Evolutionary conservation across 1,284 basidiomycete genomes (phyloP).

Genomic region (Ustilago hordei): DNA sequence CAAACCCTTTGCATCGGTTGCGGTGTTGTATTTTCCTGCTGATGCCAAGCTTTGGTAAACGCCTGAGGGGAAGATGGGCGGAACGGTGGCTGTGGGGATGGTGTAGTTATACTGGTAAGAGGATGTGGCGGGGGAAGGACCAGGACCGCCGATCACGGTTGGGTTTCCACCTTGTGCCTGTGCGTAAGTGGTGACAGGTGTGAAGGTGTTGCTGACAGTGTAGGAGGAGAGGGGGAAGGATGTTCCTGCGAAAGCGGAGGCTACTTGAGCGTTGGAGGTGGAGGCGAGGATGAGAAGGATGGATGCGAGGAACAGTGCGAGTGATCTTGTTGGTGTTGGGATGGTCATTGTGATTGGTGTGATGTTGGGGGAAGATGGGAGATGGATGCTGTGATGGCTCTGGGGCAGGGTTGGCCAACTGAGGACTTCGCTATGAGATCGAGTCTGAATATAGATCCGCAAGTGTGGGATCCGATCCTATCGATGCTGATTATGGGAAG

Average conservation of each 20-base stretch:
- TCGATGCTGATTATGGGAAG: not conserved
- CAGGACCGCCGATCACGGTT: slow-evolving; percentile 51
- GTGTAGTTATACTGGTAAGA: slow-evolving; percentile 50
- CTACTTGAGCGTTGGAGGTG: slow-evolving; percentile 21
- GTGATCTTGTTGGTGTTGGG: slow-evolving; percentile 20
- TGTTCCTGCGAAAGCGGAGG: slow-evolving; percentile 38
- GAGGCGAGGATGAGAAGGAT: slow-evolving; percentile 22
- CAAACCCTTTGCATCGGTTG: slow-evolving; percentile 21
- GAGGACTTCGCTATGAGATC: too few relatives aligned
- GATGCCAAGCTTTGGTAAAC: slow-evolving; percentile 32
- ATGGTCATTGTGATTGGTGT: slow-evolving; percentile 9
- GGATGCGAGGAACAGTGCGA: slow-evolving; percentile 15
- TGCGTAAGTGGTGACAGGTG: slow-evolving; percentile 52
- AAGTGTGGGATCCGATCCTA: not conserved
- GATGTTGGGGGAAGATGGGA: not conserved
- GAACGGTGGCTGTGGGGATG: slow-evolving; percentile 41
- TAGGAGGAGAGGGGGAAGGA: slow-evolving; percentile 47
- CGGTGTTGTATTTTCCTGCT: slow-evolving; percentile 24
- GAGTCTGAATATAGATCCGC: too few relatives aligned
- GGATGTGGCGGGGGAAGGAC: slow-evolving; percentile 45
- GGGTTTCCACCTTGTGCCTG: slow-evolving; percentile 37
- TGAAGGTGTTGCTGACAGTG: slow-evolving; percentile 41
- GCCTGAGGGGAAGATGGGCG: slow-evolving; percentile 26
- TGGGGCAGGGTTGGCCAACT: not conserved
- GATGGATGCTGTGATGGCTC: not conserved